phyloP scores from a whole-genome alignment of 2,329 filamentous ascomycete genomes.

The Seiridium cupressi region DNA sequence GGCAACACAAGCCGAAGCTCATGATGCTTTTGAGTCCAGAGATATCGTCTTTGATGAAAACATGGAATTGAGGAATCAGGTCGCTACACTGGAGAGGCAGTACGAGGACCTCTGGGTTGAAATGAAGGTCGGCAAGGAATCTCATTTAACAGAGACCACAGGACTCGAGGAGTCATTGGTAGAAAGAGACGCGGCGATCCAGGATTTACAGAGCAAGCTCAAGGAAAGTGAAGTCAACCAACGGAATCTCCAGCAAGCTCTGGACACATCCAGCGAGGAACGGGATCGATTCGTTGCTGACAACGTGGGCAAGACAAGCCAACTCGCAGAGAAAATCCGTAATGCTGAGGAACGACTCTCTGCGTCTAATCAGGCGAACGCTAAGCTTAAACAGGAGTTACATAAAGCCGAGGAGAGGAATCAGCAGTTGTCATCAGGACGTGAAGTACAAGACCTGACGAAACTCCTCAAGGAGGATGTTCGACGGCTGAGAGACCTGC shows the following conservation, averaged over 20 bases:
- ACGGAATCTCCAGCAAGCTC: not conserved
- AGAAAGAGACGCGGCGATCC: not conserved
- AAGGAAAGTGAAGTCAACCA: not conserved
- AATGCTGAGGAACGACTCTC: not conserved
- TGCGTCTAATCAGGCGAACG: not conserved
- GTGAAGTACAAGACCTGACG: not conserved
- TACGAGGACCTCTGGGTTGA: not conserved
- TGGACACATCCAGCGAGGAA: not conserved
- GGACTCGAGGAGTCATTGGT: not conserved
- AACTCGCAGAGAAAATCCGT: not conserved
- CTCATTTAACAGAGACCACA: not conserved
- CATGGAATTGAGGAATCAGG: not conserved
- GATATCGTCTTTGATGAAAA: not conserved
- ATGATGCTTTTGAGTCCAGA: not conserved
- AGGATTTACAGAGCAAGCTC: not conserved
- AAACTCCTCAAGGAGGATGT: not conserved
- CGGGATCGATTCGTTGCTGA: not conserved
- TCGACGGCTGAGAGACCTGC: not conserved
- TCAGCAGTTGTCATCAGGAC: not conserved
- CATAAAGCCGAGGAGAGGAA: not conserved
- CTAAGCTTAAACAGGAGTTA: slow-evolving; percentile 1
- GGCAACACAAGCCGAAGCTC: not conserved
- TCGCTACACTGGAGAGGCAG: not conserved
- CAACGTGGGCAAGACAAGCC: not conserved
- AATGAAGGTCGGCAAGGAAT: not conserved